Evolutionary conservation across 345 rosid genomes (phyloP), one percentile per base, ranked within the genome.

Genomic region (Pistacia integerrima): DNA sequence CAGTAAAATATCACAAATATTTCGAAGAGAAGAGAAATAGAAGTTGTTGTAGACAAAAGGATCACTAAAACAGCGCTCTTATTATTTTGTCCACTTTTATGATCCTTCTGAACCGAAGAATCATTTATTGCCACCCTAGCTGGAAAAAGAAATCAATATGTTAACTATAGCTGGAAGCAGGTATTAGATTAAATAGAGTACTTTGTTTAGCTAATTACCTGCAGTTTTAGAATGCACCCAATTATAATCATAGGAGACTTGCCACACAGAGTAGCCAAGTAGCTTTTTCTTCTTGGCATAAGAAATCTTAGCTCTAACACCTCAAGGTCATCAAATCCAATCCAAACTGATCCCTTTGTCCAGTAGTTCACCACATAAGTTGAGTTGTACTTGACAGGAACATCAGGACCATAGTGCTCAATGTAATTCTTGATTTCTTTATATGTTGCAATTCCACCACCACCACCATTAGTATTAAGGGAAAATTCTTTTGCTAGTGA

Each of bases 301-400:
- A 25, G 78, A 67, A 72, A 82, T 76, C 73, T 87, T 87, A 14
- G 77, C 62, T 76, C 52, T 74, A 12, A 87, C 55, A 25, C 81
- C 51, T 84, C 85, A 16, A 75, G 80, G 56, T 75, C 88, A 52
- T 85, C 89, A 61, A 81, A 89, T 76, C 77, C 83, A 52, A 89
- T 72, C 92, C 92, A 87, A 30, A 22, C 22, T 0, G 4, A 10
- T 55, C 58, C 28, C 83, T 79, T 13, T 1, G 49, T 58, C 76
- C 66, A 82, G 57, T 63, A 56, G 70, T 81, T 84, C 52, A 78
- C 81, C 8, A 70, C 85, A 51, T 77, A 84, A 1, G 84, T 78
- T n/a, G 73, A n/a, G 76, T 87, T 78, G 67, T 83, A 88, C 36
- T 30, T 67, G 38, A 66, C 30, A 2, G 0, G 1, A 35, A 2